Percentiles rank a stretch among this genome's conserved stretches.
Conservation (phyloP, 306 rosid genomes). For the Citrullus amarus region DNA sequence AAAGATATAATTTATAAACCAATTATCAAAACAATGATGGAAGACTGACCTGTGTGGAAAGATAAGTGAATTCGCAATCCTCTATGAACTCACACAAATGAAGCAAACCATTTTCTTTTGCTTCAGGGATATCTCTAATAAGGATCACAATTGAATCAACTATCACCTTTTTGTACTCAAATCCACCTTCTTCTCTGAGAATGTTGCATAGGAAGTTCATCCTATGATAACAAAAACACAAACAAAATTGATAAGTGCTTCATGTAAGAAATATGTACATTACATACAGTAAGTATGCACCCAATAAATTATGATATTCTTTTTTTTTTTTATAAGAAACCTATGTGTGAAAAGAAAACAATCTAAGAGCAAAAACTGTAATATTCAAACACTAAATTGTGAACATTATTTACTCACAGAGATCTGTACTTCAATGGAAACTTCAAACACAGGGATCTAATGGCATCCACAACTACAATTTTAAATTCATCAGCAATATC, state of each 20-base stretch:
- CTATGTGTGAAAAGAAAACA: not conserved
- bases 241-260: not conserved
- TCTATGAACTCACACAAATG: conserved; percentile 99
- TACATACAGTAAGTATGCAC: not conserved
- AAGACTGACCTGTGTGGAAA: conserved; percentile 80
- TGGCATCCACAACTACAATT: conserved; percentile 97
- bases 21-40: conserved; percentile 8
- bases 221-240: conserved; percentile 23
- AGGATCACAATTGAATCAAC: conserved; percentile 97
- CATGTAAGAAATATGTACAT: not conserved
- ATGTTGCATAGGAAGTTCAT: conserved; percentile 98
- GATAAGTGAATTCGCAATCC: conserved; percentile 97
- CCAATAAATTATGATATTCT: not conserved
- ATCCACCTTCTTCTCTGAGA: conserved; percentile 98
- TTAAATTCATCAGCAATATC: conserved; percentile 99
- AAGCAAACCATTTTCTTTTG: conserved; percentile 92
- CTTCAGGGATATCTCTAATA: conserved; percentile 92
- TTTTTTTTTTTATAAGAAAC: too few relatives aligned
- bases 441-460: conserved; percentile 87
- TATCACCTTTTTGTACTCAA: conserved; percentile 95
- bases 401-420: conserved; percentile 46
- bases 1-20: not conserved
- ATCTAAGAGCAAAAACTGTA: not conserved
- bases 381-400: not conserved
- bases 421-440: conserved; percentile 96